Evolutionary conservation across 441 rosid species (phyloP).

Genomic region (Euphorbia celastroides): DNA sequence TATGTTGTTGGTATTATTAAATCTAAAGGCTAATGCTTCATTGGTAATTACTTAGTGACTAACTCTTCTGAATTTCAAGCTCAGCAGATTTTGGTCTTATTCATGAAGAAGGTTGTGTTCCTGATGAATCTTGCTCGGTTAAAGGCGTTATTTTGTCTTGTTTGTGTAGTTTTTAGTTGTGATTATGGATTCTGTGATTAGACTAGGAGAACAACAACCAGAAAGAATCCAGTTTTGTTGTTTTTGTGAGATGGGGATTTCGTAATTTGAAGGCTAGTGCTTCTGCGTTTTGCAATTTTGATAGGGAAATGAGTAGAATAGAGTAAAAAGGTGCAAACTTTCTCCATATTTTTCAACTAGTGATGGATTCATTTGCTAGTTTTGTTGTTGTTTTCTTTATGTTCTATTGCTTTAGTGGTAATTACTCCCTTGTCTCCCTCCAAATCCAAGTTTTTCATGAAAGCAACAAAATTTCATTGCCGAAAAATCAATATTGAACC

Average conservation of each 20-base stretch:
- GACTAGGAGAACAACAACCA: neutral
- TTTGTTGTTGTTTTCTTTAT: too few relatives aligned
- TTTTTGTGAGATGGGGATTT: neutral
- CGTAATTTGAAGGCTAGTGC: neutral
- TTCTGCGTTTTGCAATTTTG: neutral
- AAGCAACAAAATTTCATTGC: too few relatives aligned
- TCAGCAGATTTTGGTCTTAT: too few relatives aligned
- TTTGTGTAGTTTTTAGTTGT: neutral
- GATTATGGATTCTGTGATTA: neutral
- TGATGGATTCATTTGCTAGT: too few relatives aligned
- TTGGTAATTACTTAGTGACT: neutral
- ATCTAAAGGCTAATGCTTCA: neutral
- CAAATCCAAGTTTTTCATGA: too few relatives aligned
- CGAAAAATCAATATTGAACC: too few relatives aligned
- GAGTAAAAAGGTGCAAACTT: too few relatives aligned
- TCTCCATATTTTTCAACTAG: too few relatives aligned
- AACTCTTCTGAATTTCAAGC: too few relatives aligned
- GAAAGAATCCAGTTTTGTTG: neutral
- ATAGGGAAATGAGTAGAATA: too few relatives aligned
- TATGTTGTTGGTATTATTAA: neutral
- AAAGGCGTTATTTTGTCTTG: neutral
- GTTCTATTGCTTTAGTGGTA: too few relatives aligned
- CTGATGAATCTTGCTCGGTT: neutral
- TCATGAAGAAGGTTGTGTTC: conserved; percentile 5
- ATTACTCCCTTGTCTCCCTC: too few relatives aligned